phyloP scores from a whole-genome alignment of 2,329 filamentous ascomycete species.

The Aspergillus sp. region DNA sequence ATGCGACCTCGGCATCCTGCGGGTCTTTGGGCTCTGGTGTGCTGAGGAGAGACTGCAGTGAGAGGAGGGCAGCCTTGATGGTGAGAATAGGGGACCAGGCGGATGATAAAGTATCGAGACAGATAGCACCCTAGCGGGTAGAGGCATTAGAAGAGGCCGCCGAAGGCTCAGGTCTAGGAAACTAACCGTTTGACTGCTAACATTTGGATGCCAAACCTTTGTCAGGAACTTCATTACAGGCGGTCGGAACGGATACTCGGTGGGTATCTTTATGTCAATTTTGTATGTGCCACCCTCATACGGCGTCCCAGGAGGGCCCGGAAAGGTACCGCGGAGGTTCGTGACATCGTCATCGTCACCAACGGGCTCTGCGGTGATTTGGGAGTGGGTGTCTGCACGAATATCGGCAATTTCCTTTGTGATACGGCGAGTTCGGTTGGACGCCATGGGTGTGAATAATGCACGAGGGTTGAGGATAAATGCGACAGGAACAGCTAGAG shows the following conservation, averaged over 20 bases:
- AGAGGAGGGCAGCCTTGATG: constrained; percentile 92
- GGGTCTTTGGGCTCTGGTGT: constrained; percentile 94
- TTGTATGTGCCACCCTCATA: constrained; percentile 83
- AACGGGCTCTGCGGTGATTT: constrained; percentile 68
- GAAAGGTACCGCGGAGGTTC: constrained; percentile 79
- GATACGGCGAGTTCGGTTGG: constrained; percentile 58
- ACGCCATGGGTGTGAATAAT: constrained; percentile 46
- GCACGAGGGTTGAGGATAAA: background rate
- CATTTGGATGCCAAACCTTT: constrained; percentile 95
- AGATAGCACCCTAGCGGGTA: constrained; percentile 77
- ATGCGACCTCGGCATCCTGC: constrained; percentile 92
- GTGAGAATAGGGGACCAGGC: constrained; percentile 97
- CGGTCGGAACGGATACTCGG: constrained; percentile 89
- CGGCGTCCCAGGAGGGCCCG: constrained; percentile 85
- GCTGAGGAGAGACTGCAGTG: constrained; percentile 87
- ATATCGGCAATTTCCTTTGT: constrained; percentile 52
- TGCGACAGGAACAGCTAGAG: background rate
- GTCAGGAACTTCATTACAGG: constrained; percentile 90
- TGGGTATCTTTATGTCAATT: constrained; percentile 84
- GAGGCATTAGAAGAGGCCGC: background rate
- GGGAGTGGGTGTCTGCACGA: constrained; percentile 67
- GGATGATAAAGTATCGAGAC: constrained; percentile 83
- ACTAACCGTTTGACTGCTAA: constrained; percentile 87
- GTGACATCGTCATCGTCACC: constrained; percentile 68
- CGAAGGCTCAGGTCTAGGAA: background rate